Percentiles rank a stretch among this genome's conserved stretches.
Conservation (phyloP, 2,329 filamentous ascomycete genomes). For the Phyllosticta paracitricarpa region DNA sequence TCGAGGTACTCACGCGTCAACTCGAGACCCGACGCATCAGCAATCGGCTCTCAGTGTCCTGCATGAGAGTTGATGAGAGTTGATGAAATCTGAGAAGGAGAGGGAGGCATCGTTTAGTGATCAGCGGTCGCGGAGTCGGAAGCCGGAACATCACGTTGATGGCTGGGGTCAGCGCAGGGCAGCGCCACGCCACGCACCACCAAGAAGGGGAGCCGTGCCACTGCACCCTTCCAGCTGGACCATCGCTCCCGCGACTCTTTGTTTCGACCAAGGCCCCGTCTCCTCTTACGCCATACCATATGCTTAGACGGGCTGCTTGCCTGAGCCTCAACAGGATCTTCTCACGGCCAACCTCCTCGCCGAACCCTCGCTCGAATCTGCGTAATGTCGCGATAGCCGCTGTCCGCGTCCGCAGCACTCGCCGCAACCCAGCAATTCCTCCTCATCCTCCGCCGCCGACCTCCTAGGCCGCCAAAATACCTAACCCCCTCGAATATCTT, state of each 20-base stretch:
- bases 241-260: neutral
- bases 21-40: too few relatives aligned
- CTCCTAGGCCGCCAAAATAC: neutral
- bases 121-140: neutral
- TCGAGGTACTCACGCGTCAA: too few relatives aligned
- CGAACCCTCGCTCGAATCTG: neutral
- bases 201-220: neutral
- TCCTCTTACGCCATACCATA: neutral
- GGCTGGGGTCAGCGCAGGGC: neutral
- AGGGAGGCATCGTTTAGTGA: neutral
- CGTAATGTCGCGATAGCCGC: slow-evolving; percentile 4
- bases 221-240: neutral
- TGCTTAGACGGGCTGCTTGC: neutral
- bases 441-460: neutral
- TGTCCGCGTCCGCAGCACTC: neutral
- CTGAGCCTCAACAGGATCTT: neutral
- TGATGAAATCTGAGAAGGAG: neutral
- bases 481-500: neutral
- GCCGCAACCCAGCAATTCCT: neutral
- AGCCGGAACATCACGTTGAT: neutral
- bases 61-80: too few relatives aligned
- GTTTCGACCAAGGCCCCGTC: neutral
- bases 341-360: neutral
- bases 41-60: too few relatives aligned
- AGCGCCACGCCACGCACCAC: neutral